A percentile compares a stretch with the other conserved stretches of the same genome.
Evolutionary conservation across 208 protist genomes (phyloP).

Genomic region (Leishmania aethiopica): DNA sequence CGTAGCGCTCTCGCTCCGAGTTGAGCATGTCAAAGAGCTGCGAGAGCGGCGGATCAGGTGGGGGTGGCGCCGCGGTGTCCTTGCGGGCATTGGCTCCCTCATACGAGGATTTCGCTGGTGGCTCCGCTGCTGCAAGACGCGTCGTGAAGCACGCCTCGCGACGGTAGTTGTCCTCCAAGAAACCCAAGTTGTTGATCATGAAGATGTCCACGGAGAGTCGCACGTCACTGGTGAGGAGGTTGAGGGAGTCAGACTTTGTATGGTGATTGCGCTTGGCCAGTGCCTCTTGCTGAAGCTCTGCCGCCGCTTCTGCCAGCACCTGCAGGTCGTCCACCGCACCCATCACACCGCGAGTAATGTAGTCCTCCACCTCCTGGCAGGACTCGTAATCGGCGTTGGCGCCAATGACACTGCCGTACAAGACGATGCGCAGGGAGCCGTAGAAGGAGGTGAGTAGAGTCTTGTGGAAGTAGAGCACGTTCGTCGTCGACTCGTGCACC

Average conservation of each 20-base stretch:
- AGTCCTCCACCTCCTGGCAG: slow-evolving; percentile 59
- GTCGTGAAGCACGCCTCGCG: slow-evolving; percentile 68
- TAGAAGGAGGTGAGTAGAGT: slow-evolving; percentile 77
- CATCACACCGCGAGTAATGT: slow-evolving; percentile 63
- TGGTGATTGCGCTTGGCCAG: slow-evolving; percentile 23
- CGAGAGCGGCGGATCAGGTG: slow-evolving; percentile 40
- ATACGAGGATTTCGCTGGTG: background rate
- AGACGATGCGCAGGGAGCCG: slow-evolving; percentile 70
- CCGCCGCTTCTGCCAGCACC: slow-evolving; percentile 54
- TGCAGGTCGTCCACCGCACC: slow-evolving; percentile 71
- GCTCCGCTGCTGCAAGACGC: slow-evolving; percentile 22
- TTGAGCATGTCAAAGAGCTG: slow-evolving; percentile 55
- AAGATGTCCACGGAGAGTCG: slow-evolving; percentile 63
- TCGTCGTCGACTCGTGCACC: slow-evolving; percentile 75
- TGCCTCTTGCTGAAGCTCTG: slow-evolving; percentile 54
- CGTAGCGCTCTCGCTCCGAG: slow-evolving; percentile 49
- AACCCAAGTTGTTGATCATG: slow-evolving; percentile 80
- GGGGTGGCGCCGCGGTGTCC: slow-evolving; percentile 9
- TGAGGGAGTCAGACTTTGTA: slow-evolving; percentile 29
- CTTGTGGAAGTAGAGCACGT: slow-evolving; percentile 85
- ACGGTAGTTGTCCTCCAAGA: slow-evolving; percentile 73
- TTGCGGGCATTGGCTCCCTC: slow-evolving; percentile 4
- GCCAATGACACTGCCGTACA: slow-evolving; percentile 57
- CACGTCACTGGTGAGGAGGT: slow-evolving; percentile 27
- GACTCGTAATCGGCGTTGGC: slow-evolving; percentile 52